phyloP scores from a whole-genome alignment of 352 stramenopile species.

The Globisporangium heterothallicum region DNA sequence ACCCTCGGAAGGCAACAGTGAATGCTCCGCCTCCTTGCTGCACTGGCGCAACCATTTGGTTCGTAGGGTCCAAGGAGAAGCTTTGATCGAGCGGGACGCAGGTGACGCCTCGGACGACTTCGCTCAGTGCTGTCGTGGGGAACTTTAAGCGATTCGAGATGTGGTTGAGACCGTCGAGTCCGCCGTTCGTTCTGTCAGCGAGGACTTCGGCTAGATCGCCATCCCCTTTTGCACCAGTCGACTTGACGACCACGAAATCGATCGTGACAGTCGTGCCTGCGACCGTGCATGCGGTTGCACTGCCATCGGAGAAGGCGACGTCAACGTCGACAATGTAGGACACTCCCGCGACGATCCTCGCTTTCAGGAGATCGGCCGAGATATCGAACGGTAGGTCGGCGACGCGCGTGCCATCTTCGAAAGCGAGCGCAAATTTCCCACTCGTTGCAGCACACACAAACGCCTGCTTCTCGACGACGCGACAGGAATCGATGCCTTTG shows the following conservation, averaged over 20 bases:
- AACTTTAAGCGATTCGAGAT: slow-evolving; percentile 64
- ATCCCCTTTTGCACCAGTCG: slow-evolving; percentile 32
- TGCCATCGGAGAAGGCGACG: slow-evolving; percentile 29
- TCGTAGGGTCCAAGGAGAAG: slow-evolving; percentile 28
- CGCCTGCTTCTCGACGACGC: slow-evolving; percentile 52
- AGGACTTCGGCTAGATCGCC: slow-evolving; percentile 45
- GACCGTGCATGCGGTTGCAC: slow-evolving; percentile 36
- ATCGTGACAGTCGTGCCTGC: slow-evolving; percentile 52
- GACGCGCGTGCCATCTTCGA: slow-evolving; percentile 47
- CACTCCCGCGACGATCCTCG: slow-evolving; percentile 37
- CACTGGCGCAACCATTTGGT: slow-evolving; percentile 41
- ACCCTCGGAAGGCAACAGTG: slow-evolving; percentile 55
- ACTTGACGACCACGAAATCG: slow-evolving; percentile 53
- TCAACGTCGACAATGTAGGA: slow-evolving; percentile 62
- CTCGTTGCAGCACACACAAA: slow-evolving; percentile 60
- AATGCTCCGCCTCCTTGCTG: slow-evolving; percentile 43
- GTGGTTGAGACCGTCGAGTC: slow-evolving; percentile 41
- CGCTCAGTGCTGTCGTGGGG: slow-evolving; percentile 36
- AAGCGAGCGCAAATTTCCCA: slow-evolving; percentile 63
- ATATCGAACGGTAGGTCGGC: slow-evolving; percentile 40
- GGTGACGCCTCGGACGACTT: slow-evolving; percentile 39
- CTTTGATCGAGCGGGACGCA: slow-evolving; percentile 53
- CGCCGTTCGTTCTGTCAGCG: slow-evolving; percentile 49
- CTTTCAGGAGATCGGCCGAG: slow-evolving; percentile 28
- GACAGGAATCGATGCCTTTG: slow-evolving; percentile 68